These are phyloP conservation scores for Flaveria trinervia DNA, from an alignment of 129 eudicot species.

Conservation along the genomic window DNA sequence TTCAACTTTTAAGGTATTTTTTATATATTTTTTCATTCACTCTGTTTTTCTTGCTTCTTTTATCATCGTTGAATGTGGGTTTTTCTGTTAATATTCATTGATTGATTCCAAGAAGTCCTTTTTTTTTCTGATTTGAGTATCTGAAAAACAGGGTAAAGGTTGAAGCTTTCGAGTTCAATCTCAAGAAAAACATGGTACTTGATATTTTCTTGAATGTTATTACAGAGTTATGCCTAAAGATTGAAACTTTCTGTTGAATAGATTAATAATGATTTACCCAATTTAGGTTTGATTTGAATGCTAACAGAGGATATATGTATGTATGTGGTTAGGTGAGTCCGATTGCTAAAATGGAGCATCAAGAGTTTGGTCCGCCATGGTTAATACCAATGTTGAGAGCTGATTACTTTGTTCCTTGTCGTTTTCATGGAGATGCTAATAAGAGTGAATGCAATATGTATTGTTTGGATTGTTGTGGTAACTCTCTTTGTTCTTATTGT, in stretches of 20 bases:
- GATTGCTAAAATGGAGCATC: constrained; percentile 44
- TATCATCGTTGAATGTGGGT: constrained; percentile 28
- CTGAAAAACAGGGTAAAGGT: constrained; percentile 29
- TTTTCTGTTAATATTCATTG: neutral
- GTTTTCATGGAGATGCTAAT: constrained; percentile 50
- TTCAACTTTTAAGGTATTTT: constrained; percentile 12
- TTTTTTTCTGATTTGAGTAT: constrained; percentile 7
- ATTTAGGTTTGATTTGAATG: neutral
- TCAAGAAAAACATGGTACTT: constrained; percentile 32
- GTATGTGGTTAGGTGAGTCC: constrained; percentile 44
- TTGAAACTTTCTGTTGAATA: constrained; percentile 18
- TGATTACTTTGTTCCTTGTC: constrained; percentile 49
- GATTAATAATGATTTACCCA: neutral
- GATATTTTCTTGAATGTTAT: neutral
- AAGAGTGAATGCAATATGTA: constrained; percentile 58
- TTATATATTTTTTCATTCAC: neutral
- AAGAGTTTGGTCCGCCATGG: constrained; percentile 56
- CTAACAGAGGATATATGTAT: neutral
- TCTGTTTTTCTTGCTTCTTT: constrained; percentile 18
- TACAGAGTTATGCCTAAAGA: constrained; percentile 1
- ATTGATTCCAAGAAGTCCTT: neutral
- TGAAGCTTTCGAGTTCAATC: constrained; percentile 28
- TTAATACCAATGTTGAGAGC: constrained; percentile 55
- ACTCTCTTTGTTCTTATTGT: constrained; percentile 57
- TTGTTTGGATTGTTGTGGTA: constrained; percentile 56